A percentile compares a stretch with the other conserved stretches of the same genome.
Evolutionary conservation across 1,284 basidiomycete genomes (phyloP).

Genomic region (Malassezia equina): DNA sequence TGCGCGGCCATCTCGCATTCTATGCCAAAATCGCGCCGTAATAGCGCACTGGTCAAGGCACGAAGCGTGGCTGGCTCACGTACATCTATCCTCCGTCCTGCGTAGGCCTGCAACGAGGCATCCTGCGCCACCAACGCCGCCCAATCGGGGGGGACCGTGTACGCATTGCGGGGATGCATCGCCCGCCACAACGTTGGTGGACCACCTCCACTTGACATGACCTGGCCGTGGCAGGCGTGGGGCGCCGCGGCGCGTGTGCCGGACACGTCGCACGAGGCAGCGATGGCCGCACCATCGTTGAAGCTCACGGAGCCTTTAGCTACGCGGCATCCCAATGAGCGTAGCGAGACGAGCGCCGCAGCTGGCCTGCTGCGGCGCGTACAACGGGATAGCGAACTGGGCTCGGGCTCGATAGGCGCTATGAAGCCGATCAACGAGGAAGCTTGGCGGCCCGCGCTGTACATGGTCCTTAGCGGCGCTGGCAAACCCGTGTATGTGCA

Average conservation of each 20-base stretch:
- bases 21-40: slow-evolving; percentile 20
- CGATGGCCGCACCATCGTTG: not conserved
- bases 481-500: slow-evolving; percentile 4
- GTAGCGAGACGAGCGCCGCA: not conserved
- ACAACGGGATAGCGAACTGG: not conserved
- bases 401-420: not conserved
- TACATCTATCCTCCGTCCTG: slow-evolving; percentile 6
- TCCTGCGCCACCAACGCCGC: slow-evolving; percentile 1
- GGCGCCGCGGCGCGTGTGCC: not conserved
- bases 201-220: not conserved
- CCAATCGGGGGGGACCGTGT: slow-evolving; percentile 3
- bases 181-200: not conserved
- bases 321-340: not conserved
- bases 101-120: not conserved
- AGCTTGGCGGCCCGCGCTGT: not conserved
- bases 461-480: slow-evolving; percentile 11
- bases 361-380: not conserved
- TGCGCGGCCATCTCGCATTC: slow-evolving; percentile 6
- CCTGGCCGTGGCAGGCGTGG: not conserved
- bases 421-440: not conserved
- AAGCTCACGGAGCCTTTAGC: not conserved
- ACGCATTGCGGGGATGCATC: slow-evolving; percentile 17
- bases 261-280: not conserved
- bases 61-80: slow-evolving; percentile 12
- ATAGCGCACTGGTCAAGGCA: slow-evolving; percentile 18